Conservation (phyloP, 371 early-diverging fungal species). For the Zancudomyces culisetae region DNA sequence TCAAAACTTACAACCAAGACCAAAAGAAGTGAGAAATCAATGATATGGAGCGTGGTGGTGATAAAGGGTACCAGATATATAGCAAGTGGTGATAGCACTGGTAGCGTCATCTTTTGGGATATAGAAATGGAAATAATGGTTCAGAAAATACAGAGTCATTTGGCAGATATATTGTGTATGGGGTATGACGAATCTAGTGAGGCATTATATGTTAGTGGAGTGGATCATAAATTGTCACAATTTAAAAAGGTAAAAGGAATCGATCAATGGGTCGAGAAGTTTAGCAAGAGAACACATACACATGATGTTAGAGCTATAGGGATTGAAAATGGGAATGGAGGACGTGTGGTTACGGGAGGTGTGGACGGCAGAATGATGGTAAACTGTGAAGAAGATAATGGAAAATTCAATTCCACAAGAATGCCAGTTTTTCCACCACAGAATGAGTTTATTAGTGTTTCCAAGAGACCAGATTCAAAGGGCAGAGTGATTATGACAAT, state of each 20-base stretch:
- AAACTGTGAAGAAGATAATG: constrained; percentile 41
- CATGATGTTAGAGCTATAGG: constrained; percentile 79
- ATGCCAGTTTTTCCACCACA: constrained; percentile 58
- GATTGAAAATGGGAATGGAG: constrained; percentile 37
- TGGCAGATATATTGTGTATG: constrained; percentile 73
- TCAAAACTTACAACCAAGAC: constrained; percentile 51
- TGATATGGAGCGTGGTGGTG: constrained; percentile 33
- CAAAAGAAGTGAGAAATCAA: constrained; percentile 22
- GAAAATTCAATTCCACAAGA: constrained; percentile 42
- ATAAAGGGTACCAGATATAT: constrained; percentile 48
- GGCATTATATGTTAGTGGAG: constrained; percentile 63
- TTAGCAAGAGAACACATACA: constrained; percentile 65
- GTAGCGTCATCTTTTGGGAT: constrained; percentile 76
- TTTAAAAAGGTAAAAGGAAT: too few relatives aligned
- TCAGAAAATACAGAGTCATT: constrained; percentile 49
- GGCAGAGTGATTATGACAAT: constrained; percentile 9
- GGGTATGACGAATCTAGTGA: constrained; percentile 40
- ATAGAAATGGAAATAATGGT: constrained; percentile 38
- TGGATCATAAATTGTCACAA: constrained; percentile 59
- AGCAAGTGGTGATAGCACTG: constrained; percentile 77
- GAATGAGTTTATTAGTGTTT: constrained; percentile 34
- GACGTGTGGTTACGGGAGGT: constrained; percentile 67
- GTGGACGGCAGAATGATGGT: constrained; percentile 52
- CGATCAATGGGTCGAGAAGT: constrained; percentile 62
- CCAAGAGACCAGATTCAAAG: too few relatives aligned